phyloP scores from a whole-genome alignment of 2,329 filamentous ascomycete genomes.

The Xylariaceae sp. region DNA sequence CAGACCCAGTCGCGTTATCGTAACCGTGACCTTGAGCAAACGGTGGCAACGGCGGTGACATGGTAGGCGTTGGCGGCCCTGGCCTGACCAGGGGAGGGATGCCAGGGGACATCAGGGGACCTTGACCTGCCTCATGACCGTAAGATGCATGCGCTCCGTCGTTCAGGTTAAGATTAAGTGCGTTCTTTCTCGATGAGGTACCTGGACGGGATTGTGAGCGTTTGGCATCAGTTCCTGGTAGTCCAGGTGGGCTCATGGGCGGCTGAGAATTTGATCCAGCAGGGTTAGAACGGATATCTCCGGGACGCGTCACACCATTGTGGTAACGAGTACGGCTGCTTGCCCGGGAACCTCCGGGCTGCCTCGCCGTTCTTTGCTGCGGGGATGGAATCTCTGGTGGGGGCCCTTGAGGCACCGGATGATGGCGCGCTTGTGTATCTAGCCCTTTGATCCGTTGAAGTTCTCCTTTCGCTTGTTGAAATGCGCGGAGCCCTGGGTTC shows the following conservation, averaged over 20 bases:
- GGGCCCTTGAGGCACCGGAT: constrained; percentile 27
- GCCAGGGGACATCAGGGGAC: constrained; percentile 44
- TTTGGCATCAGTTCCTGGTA: constrained; percentile 42
- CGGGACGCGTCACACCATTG: constrained; percentile 37
- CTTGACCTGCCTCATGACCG: constrained; percentile 37
- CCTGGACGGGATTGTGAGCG: constrained; percentile 38
- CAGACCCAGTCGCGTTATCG: constrained; percentile 21
- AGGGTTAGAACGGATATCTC: constrained; percentile 34
- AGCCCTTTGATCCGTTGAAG: constrained; percentile 52
- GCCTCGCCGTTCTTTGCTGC: constrained; percentile 23
- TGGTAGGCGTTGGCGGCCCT: constrained; percentile 33
- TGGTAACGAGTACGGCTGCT: constrained; percentile 39
- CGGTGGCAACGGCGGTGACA: constrained; percentile 34
- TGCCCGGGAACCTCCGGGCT: constrained; percentile 26
- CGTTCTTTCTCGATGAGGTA: constrained; percentile 23
- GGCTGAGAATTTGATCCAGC: constrained; percentile 28
- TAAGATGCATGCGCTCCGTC: constrained; percentile 34
- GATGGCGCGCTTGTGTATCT: constrained; percentile 43
- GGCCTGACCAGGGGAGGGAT: constrained; percentile 33
- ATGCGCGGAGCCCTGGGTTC: constrained; percentile 51
- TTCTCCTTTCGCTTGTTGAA: constrained; percentile 53
- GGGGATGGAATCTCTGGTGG: constrained; percentile 20
- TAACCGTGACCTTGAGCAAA: constrained; percentile 29
- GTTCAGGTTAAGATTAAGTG: constrained; percentile 25
- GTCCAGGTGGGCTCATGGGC: constrained; percentile 41